Percentiles rank a stretch among this genome's conserved stretches.
These are phyloP conservation scores for Pythium utonaiense DNA, from an alignment of 352 stramenopile genomes.

Conservation along the genomic window DNA sequence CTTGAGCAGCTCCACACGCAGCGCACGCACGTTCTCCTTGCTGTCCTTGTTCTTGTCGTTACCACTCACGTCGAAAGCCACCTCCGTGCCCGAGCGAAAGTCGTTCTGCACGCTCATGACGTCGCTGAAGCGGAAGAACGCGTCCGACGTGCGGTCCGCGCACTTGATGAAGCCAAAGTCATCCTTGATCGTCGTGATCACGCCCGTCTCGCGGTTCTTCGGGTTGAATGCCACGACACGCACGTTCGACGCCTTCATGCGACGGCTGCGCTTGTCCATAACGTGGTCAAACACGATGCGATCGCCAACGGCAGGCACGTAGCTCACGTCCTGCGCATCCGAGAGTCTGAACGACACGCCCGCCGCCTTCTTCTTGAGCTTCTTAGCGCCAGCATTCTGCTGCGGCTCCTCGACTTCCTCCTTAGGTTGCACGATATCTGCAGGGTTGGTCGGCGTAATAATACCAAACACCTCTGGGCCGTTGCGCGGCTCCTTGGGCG, in stretches of 20 bases:
- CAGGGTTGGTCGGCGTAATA: conserved; percentile 32
- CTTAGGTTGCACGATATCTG: neutral
- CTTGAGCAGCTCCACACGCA: conserved; percentile 54
- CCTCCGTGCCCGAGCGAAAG: conserved; percentile 53
- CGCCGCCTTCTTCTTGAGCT: conserved; percentile 40
- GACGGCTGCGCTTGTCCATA: conserved; percentile 61
- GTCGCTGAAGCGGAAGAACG: conserved; percentile 78
- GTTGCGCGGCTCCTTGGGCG: conserved; percentile 63
- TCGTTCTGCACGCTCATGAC: conserved; percentile 55
- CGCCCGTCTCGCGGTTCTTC: conserved; percentile 62
- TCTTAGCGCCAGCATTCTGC: conserved; percentile 20
- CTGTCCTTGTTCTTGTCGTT: conserved; percentile 21
- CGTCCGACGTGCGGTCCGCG: conserved; percentile 53
- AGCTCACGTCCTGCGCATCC: conserved; percentile 63
- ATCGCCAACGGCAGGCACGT: conserved; percentile 55
- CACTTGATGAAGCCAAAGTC: conserved; percentile 86
- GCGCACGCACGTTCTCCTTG: conserved; percentile 47
- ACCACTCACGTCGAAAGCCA: conserved; percentile 67
- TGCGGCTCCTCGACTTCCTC: conserved; percentile 3
- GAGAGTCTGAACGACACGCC: conserved; percentile 49
- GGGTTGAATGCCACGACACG: conserved; percentile 56
- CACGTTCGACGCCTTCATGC: conserved; percentile 58
- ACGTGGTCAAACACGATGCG: conserved; percentile 66
- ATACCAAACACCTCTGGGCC: conserved; percentile 51
- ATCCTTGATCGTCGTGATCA: conserved; percentile 68